phyloP scores from a whole-genome alignment of 2,329 filamentous ascomycete genomes.

The Colletotrichum tabaci region DNA sequence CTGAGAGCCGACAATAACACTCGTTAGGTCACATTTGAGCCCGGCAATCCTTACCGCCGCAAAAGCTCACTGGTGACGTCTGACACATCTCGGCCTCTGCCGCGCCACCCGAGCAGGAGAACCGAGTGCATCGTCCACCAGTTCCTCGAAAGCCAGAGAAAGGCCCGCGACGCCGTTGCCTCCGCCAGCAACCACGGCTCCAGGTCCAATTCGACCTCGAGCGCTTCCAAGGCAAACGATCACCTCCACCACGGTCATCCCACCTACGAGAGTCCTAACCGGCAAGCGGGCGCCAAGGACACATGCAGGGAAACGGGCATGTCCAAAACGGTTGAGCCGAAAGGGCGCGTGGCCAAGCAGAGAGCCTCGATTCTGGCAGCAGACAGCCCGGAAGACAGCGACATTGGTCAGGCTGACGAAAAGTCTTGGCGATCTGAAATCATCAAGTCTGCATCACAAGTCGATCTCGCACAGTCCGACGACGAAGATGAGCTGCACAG shows the following conservation, averaged over 20 bases:
- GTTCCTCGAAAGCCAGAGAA: conserved; percentile 71
- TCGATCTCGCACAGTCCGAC: conserved; percentile 53
- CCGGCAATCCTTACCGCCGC: conserved; percentile 72
- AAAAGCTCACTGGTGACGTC: conserved; percentile 75
- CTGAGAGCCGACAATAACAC: neutral
- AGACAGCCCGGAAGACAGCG: conserved; percentile 57
- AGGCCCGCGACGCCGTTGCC: conserved; percentile 46
- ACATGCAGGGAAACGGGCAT: conserved; percentile 48
- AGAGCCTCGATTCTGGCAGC: conserved; percentile 73
- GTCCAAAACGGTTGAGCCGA: conserved; percentile 52
- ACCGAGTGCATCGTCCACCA: conserved; percentile 77
- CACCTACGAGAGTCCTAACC: conserved; percentile 44
- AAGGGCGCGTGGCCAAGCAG: conserved; percentile 71
- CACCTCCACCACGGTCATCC: conserved; percentile 49
- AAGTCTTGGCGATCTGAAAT: conserved; percentile 68
- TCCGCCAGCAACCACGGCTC: conserved; percentile 47
- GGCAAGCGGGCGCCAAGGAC: conserved; percentile 43
- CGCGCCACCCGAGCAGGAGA: conserved; percentile 54
- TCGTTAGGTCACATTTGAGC: conserved; percentile 73
- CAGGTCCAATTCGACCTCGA: conserved; percentile 30
- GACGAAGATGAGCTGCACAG: conserved; percentile 62
- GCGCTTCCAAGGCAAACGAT: conserved; percentile 36
- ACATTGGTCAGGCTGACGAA: conserved; percentile 70
- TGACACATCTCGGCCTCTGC: conserved; percentile 59
- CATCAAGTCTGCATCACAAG: conserved; percentile 58